Percentiles rank a stretch among this genome's conserved stretches.
These are phyloP conservation scores for Coniochaeta sp. DNA, from an alignment of 2,329 filamentous ascomycete genomes.

Conservation along the genomic window DNA sequence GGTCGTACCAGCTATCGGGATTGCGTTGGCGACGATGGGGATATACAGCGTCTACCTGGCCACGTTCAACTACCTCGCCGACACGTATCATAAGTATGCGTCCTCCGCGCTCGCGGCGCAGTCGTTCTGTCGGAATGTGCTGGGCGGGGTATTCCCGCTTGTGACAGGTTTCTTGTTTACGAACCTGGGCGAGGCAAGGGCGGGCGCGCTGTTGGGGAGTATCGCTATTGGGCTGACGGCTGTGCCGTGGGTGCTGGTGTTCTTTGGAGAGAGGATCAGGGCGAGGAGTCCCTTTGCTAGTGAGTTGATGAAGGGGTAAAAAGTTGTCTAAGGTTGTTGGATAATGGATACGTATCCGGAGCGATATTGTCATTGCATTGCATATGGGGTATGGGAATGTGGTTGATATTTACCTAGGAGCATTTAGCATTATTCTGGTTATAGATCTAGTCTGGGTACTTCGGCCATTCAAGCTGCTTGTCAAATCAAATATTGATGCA, in stretches of 20 bases:
- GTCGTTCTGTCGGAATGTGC: slow-evolving; percentile 76
- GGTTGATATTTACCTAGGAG: no score
- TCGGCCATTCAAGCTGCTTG: no score
- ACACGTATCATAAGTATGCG: slow-evolving; percentile 79
- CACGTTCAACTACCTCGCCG: slow-evolving; percentile 88
- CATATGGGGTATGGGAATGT: no score
- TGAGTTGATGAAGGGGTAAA: slow-evolving; percentile 25
- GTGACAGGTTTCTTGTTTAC: slow-evolving; percentile 68
- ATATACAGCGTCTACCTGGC: slow-evolving; percentile 84
- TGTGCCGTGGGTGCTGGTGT: slow-evolving; percentile 81
- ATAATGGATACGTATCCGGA: no score
- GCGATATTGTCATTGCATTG: no score
- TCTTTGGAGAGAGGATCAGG: slow-evolving; percentile 72
- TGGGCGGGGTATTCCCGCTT: slow-evolving; percentile 76
- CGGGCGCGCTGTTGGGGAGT: slow-evolving; percentile 69
- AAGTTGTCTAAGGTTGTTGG: no score
- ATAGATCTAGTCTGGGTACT: no score
- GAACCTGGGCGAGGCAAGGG: slow-evolving; percentile 62
- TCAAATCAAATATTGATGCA: no score
- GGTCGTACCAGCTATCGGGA: slow-evolving; percentile 63
- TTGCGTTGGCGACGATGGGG: slow-evolving; percentile 72
- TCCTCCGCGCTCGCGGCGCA: slow-evolving; percentile 82
- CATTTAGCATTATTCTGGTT: no score
- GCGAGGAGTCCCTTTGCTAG: slow-evolving; percentile 70
- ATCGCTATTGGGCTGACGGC: slow-evolving; percentile 62